Conservation (phyloP, 1,139 yeast species). For the Zygotorulaspora mrakii region DNA sequence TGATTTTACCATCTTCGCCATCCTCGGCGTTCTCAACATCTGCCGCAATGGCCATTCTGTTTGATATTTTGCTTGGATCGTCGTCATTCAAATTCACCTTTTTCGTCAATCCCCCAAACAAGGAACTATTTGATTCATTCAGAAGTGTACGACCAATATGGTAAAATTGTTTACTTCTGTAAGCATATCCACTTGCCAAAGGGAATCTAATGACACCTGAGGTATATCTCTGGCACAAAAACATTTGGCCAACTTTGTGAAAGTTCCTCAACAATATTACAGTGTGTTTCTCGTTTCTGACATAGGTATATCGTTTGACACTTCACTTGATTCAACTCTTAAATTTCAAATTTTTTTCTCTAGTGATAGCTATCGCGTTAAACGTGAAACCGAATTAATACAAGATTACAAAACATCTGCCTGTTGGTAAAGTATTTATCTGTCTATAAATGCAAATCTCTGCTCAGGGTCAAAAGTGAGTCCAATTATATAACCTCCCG, state of each 20-base stretch:
- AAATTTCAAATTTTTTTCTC: not conserved
- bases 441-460: too few relatives aligned
- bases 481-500: slow-evolving; percentile 13
- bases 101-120: slow-evolving; percentile 19
- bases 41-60: slow-evolving; percentile 24
- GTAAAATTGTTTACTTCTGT: slow-evolving; percentile 6
- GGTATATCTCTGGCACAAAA: slow-evolving; percentile 7
- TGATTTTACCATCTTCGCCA: slow-evolving; percentile 13
- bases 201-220: slow-evolving; percentile 3
- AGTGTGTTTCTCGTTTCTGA: too few relatives aligned
- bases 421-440: not conserved
- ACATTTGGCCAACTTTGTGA: slow-evolving; percentile 9
- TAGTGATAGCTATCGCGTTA: slow-evolving; percentile 1
- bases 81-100: slow-evolving; percentile 12
- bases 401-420: not conserved
- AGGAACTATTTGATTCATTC: slow-evolving; percentile 9
- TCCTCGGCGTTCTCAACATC: slow-evolving; percentile 22
- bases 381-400: slow-evolving; percentile 2
- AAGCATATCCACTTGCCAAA: not conserved
- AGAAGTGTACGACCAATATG: slow-evolving; percentile 9
- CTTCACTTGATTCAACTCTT: too few relatives aligned
- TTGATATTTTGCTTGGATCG: slow-evolving; percentile 21
- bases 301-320: too few relatives aligned
- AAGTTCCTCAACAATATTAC: too few relatives aligned
- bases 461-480: not conserved